phyloP scores from a whole-genome alignment of 2,329 filamentous ascomycete species.

The Arthrobotrys sinensis region DNA sequence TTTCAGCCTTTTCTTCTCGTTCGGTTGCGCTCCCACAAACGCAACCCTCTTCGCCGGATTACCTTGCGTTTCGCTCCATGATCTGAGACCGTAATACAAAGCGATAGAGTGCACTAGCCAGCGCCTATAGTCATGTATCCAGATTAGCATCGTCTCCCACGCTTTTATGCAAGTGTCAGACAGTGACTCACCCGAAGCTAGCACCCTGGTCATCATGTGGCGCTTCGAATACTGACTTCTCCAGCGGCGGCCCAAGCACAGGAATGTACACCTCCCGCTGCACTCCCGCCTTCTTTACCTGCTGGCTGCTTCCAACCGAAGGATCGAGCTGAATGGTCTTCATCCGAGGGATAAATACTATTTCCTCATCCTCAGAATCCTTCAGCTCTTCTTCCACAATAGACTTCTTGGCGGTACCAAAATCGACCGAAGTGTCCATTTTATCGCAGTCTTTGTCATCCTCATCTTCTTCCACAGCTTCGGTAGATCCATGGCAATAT shows the following conservation, averaged over 20 bases:
- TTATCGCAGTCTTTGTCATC: constrained; percentile 70
- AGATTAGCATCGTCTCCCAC: not conserved
- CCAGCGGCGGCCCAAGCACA: constrained; percentile 70
- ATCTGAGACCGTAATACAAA: constrained; percentile 89
- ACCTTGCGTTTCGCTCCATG: constrained; percentile 82
- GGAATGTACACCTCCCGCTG: constrained; percentile 69
- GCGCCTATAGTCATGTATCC: constrained; percentile 72
- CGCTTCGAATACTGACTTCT: constrained; percentile 85
- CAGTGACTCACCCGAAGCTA: constrained; percentile 80
- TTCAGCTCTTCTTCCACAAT: constrained; percentile 57
- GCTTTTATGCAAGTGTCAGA: constrained; percentile 7
- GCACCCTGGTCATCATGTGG: constrained; percentile 81
- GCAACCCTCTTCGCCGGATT: constrained; percentile 82
- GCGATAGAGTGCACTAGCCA: constrained; percentile 96
- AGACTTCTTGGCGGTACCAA: constrained; percentile 67
- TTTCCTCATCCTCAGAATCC: constrained; percentile 82
- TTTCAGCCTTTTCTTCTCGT: constrained; percentile 40
- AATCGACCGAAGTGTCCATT: constrained; percentile 63
- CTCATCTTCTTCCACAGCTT: constrained; percentile 66
- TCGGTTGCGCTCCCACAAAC: constrained; percentile 76
- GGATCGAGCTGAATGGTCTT: constrained; percentile 68
- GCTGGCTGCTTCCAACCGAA: constrained; percentile 62
- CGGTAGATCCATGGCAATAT: constrained; percentile 62
- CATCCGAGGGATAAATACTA: constrained; percentile 79
- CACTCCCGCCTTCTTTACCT: constrained; percentile 72